Evolutionary conservation across 202 grass and related monocot species (phyloP).

Genomic region (Hordeum pubiflorum): DNA sequence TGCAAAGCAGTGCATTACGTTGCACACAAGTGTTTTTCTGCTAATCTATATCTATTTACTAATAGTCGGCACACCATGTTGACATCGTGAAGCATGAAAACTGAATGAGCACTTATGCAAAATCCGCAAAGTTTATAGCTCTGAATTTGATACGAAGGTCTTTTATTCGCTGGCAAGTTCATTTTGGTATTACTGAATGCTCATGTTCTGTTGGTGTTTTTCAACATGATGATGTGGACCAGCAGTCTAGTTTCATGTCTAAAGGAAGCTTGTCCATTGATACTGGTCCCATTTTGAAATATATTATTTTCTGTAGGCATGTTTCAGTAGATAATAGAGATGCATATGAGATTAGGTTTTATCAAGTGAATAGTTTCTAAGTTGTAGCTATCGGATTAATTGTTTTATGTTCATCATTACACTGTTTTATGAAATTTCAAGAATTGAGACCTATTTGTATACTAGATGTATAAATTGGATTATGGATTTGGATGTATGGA

Average conservation of each 20-base stretch:
- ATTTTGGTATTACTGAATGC: neutral
- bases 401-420: neutral
- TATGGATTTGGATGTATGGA: too few relatives aligned
- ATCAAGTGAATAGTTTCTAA: neutral
- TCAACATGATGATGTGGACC: neutral
- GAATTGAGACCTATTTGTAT: neutral
- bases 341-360: neutral
- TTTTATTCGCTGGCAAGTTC: neutral
- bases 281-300: neutral
- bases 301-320: neutral
- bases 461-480: too few relatives aligned
- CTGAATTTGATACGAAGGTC: neutral
- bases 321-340: neutral
- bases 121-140: neutral
- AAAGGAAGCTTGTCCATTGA: neutral
- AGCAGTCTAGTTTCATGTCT: neutral
- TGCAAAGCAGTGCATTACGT: neutral
- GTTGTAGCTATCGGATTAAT: neutral
- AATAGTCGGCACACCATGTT: neutral
- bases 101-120: neutral
- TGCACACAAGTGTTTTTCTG: neutral
- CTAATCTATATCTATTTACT: neutral
- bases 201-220: neutral
- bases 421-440: neutral
- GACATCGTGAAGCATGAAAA: neutral